Evolutionary conservation across 192 early-diverging fungal species (phyloP).

Genomic region (Funneliformis geosporum): DNA sequence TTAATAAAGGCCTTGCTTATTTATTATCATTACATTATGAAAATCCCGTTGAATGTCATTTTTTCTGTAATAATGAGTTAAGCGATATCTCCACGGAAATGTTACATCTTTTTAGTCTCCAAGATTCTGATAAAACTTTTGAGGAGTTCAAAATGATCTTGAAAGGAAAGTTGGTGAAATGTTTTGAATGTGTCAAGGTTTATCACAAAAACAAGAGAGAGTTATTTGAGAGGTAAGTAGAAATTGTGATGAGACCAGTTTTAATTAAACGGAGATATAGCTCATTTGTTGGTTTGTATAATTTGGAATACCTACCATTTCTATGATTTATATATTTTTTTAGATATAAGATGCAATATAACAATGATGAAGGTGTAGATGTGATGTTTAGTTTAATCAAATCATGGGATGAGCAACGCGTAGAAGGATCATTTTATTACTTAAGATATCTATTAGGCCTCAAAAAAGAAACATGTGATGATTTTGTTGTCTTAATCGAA

Average conservation of each 20-base stretch:
- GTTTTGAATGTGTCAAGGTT: neutral
- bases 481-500: neutral
- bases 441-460: neutral
- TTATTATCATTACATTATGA: neutral
- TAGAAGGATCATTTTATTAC: neutral
- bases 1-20: neutral
- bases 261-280: too few species aligned
- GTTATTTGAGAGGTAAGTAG: neutral
- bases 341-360: neutral
- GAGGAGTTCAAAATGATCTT: neutral
- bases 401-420: neutral
- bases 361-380: neutral
- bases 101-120: neutral
- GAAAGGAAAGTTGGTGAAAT: neutral
- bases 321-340: neutral
- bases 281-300: too few species aligned
- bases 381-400: neutral
- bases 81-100: neutral
- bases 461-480: neutral
- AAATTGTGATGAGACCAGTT: neutral
- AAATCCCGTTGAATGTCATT: neutral
- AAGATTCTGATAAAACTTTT: neutral
- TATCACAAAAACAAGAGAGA: neutral
- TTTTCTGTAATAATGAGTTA: conserved; percentile 3
- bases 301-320: too few species aligned